Evolutionary conservation across 2,329 filamentous ascomycete genomes (phyloP).

Genomic region (Pseudocercospora crystallina): DNA sequence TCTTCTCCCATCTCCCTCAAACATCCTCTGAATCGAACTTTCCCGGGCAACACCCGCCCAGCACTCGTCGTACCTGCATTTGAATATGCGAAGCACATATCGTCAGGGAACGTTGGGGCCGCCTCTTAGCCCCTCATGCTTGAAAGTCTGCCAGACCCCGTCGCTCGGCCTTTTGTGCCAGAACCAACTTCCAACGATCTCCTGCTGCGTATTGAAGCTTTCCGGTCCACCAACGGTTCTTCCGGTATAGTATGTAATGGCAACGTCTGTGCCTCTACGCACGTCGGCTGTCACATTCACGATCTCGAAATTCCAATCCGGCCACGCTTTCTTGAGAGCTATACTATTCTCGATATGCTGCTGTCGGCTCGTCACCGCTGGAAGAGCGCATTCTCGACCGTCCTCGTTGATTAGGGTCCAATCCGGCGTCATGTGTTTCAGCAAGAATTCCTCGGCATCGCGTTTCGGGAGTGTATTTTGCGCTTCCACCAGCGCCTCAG

Average conservation of each 20-base stretch:
- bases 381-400: neutral
- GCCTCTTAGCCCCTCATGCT: too few relatives aligned
- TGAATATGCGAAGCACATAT: too few relatives aligned
- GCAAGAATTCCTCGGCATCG: neutral
- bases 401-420: constrained; percentile 1
- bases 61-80: too few relatives aligned
- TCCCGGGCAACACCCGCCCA: too few relatives aligned
- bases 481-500: neutral
- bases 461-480: neutral
- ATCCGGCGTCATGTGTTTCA: constrained; percentile 1
- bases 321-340: neutral
- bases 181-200: constrained; percentile 2
- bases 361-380: neutral
- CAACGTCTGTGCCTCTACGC: neutral
- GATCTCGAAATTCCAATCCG: neutral
- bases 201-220: neutral
- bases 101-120: too few relatives aligned
- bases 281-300: neutral
- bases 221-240: neutral
- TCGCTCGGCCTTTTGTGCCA: neutral
- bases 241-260: neutral
- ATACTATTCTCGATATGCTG: neutral
- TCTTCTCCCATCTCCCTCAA: too few relatives aligned
- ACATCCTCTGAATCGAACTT: too few relatives aligned
- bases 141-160: neutral